Percentiles rank a stretch among this genome's conserved stretches.
Evolutionary conservation across 345 rosid genomes (phyloP).

Genomic region (Erodium maritimum): DNA sequence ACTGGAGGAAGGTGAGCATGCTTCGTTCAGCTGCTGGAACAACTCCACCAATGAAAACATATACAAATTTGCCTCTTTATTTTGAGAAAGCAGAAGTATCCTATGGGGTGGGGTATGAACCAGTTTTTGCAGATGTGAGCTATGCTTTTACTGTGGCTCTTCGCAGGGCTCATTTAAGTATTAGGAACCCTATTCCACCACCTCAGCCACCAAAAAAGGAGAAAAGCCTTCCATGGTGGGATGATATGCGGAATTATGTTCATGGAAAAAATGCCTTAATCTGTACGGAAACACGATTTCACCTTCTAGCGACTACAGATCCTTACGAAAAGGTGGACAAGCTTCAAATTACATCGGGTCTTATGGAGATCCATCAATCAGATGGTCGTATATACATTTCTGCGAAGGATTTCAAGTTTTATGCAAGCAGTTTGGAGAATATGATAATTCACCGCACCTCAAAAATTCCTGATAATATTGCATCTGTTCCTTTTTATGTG

Average conservation of each 20-base stretch:
- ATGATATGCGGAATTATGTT: constrained; percentile 91
- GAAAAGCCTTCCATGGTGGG: constrained; percentile 98
- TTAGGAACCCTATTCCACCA: constrained; percentile 42
- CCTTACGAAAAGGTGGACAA: constrained; percentile 91
- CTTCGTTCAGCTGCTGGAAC: constrained; percentile 92
- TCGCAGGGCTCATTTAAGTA: constrained; percentile 89
- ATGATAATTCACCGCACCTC: constrained; percentile 47
- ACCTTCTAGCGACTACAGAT: constrained; percentile 79
- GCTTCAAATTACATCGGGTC: constrained; percentile 57
- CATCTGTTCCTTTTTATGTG: constrained; percentile 52
- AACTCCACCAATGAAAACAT: constrained; percentile 88
- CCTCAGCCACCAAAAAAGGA: constrained; percentile 63
- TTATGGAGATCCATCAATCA: constrained; percentile 84
- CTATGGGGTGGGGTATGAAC: constrained; percentile 95
- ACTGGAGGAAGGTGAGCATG: constrained; percentile 91
- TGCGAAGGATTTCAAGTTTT: constrained; percentile 68
- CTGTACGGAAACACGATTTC: constrained; percentile 63
- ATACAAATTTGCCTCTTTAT: constrained; percentile 67
- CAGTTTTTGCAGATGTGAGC: constrained; percentile 83
- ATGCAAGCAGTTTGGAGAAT: constrained; percentile 81
- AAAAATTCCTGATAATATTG: constrained; percentile 40
- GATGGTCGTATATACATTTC: constrained; percentile 73
- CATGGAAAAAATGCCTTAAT: constrained; percentile 64
- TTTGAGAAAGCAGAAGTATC: constrained; percentile 71
- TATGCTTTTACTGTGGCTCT: constrained; percentile 95